Evolutionary conservation across 768 basidiomycete genomes (phyloP).

Genomic region (Infundibulicybe gibba): DNA sequence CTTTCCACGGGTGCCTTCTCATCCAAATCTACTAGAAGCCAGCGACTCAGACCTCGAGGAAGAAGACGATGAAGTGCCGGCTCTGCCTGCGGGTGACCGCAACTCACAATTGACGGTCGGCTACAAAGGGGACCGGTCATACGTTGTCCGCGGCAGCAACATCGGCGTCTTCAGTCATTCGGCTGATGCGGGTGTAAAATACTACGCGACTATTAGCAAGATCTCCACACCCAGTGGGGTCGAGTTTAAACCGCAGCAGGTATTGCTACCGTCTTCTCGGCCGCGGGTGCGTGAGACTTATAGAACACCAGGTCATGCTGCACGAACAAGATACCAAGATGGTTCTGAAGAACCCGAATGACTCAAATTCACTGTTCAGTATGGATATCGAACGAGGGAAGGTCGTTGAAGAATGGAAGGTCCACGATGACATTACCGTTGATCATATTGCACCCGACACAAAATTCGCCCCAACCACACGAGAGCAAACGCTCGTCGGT

Average conservation of each 20-base stretch:
- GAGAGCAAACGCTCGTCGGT: slow-evolving; percentile 91
- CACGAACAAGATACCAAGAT: slow-evolving; percentile 96
- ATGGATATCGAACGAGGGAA: slow-evolving; percentile 95
- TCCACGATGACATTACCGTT: slow-evolving; percentile 86
- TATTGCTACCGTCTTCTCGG: slow-evolving; percentile 25
- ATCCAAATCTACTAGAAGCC: slow-evolving; percentile 27
- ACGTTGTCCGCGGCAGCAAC: slow-evolving; percentile 87
- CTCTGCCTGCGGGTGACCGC: slow-evolving; percentile 50
- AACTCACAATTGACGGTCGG: slow-evolving; percentile 93
- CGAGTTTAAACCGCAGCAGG: slow-evolving; percentile 83
- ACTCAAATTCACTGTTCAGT: slow-evolving; percentile 79
- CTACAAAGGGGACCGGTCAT: slow-evolving; percentile 93
- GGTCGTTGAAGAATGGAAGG: slow-evolving; percentile 98
- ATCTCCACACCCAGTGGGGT: slow-evolving; percentile 78
- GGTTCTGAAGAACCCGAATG: slow-evolving; percentile 82
- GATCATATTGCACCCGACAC: slow-evolving; percentile 88
- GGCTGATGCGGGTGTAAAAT: slow-evolving; percentile 69
- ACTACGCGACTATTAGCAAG: slow-evolving; percentile 83
- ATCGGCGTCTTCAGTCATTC: slow-evolving; percentile 88
- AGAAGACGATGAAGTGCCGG: slow-evolving; percentile 36
- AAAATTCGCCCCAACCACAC: slow-evolving; percentile 93
- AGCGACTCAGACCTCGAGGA: slow-evolving; percentile 39
- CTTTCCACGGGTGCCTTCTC: slow-evolving; percentile 1
- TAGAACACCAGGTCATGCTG: slow-evolving; percentile 73
- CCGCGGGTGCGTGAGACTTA: too few relatives aligned